Evolutionary conservation across 2,329 filamentous ascomycete genomes (phyloP).

Genomic region (Xylariaceae sp.): DNA sequence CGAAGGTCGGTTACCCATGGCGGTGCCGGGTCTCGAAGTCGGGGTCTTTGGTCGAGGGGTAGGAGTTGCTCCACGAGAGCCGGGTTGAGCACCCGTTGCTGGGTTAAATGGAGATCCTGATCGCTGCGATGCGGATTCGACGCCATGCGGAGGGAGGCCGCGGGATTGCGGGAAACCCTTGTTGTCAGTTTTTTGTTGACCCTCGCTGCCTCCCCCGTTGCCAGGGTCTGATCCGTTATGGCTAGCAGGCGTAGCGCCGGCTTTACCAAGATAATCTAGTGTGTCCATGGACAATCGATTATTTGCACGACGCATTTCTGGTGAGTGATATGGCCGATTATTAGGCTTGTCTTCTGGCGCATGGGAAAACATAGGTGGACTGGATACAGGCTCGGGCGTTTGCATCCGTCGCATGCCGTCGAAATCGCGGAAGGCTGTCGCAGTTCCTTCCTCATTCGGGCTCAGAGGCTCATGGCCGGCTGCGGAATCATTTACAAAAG

Average conservation of each 20-base stretch:
- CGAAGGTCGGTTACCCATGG: constrained; percentile 26
- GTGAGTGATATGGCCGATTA: constrained; percentile 66
- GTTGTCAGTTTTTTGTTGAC: constrained; percentile 36
- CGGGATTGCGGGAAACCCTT: constrained; percentile 35
- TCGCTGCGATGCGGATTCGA: constrained; percentile 39
- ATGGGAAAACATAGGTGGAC: constrained; percentile 77
- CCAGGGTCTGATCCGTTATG: constrained; percentile 31
- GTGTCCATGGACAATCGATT: constrained; percentile 80
- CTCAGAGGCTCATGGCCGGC: constrained; percentile 50
- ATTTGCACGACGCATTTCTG: constrained; percentile 75
- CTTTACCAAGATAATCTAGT: constrained; percentile 72
- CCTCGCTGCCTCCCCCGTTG: constrained; percentile 34
- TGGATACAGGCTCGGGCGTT: constrained; percentile 70
- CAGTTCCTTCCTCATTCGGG: constrained; percentile 51
- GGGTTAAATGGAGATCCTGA: constrained; percentile 45
- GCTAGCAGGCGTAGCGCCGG: constrained; percentile 49
- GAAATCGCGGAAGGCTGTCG: constrained; percentile 47
- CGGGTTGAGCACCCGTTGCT: constrained; percentile 28
- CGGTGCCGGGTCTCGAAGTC: constrained; percentile 30
- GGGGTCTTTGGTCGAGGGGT: constrained; percentile 33
- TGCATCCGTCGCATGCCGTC: constrained; percentile 53
- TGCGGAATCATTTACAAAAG: constrained; percentile 43
- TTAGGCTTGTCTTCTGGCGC: constrained; percentile 65
- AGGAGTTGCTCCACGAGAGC: constrained; percentile 33
- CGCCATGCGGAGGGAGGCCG: constrained; percentile 40